These are phyloP conservation scores for Talaromyces sp. DNA, from an alignment of 2,329 filamentous ascomycete species.

Conservation along the genomic window DNA sequence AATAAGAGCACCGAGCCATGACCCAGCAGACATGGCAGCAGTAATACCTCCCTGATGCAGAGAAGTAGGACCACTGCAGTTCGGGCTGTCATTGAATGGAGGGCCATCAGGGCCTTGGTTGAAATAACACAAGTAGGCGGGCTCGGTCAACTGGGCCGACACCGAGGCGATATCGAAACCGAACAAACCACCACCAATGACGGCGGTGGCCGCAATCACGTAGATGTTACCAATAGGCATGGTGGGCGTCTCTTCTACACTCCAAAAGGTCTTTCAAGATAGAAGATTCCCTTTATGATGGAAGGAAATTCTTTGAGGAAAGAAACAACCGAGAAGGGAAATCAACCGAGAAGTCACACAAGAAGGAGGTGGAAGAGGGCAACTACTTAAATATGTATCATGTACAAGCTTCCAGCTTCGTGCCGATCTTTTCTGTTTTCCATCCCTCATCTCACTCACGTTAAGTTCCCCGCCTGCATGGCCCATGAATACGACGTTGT, in stretches of 20 bases:
- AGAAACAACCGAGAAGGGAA: neutral
- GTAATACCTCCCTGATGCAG: constrained; percentile 67
- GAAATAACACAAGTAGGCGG: constrained; percentile 34
- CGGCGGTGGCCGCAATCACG: constrained; percentile 56
- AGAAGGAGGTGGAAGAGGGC: neutral
- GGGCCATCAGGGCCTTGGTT: constrained; percentile 45
- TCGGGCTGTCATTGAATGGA: constrained; percentile 24
- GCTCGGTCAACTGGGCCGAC: constrained; percentile 53
- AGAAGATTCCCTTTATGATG: constrained; percentile 2
- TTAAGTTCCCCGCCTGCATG: constrained; percentile 11
- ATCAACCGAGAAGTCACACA: neutral
- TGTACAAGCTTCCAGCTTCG: neutral
- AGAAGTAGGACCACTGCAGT: constrained; percentile 49
- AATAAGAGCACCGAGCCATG: constrained; percentile 59
- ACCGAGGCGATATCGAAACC: constrained; percentile 78
- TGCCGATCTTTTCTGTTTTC: neutral
- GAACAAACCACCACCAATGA: constrained; percentile 67
- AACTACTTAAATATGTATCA: constrained; percentile 9
- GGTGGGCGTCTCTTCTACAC: constrained; percentile 17
- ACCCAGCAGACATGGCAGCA: constrained; percentile 70
- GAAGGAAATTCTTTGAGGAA: neutral
- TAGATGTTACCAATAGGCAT: constrained; percentile 56
- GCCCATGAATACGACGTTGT: constrained; percentile 14
- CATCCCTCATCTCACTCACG: neutral
- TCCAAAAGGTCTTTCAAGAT: neutral